Base-by-base conservation (phyloP, 805 yeast species). In the Schwanniomyces pseudopolymorphus region DNA sequence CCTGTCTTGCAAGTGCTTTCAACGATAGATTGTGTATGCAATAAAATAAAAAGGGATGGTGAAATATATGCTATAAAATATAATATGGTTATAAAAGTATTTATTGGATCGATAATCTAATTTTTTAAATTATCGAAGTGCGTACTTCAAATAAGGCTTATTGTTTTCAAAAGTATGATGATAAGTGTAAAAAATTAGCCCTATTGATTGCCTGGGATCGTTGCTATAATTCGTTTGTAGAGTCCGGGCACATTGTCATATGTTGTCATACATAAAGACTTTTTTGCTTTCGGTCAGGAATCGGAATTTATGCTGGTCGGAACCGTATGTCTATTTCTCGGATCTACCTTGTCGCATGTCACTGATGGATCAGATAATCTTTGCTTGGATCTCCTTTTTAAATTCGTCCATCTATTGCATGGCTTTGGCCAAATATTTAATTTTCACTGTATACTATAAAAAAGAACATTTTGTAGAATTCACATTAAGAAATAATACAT, bases 381-480 rank as follows among this genome's bases (percentile, higher is more conserved):
- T 36, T 36, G 22, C 25, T 17, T 36, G n/a, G 11, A 20, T 33
- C 28, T 11, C 39, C 39, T 21, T 20, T 36, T 20, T 20, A 21
- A 36, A 5, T 20, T 36, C 13, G 28, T 26, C 39, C 39, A 36
- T 21, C 14, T 20, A 36, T 36, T 36, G 39, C 16, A 36, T 36
- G 39, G 39, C 39, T 36, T 11, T 13, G n/a, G 22, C 39, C 25
- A 19, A 33, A 33, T 33, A 33, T 6, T 22, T 22, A 14, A 16
- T 46, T 59, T 11, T 55, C 50, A 40, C 73, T 79, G 38, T 71
- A 74, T 46, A 85, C 85, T 63, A 85, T 89, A 2, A 79, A 84
- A 41, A 89, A 85, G 66, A 82, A 84, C 26, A 85, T 84, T 59
- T 82, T 86, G 60, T 31, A 31, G 35, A 31, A 14, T 14, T 31